Percentiles rank a stretch among this genome's conserved stretches.
These are phyloP conservation scores for Diaporthe destruens DNA, from an alignment of 2,329 filamentous ascomycete species.

Conservation along the genomic window DNA sequence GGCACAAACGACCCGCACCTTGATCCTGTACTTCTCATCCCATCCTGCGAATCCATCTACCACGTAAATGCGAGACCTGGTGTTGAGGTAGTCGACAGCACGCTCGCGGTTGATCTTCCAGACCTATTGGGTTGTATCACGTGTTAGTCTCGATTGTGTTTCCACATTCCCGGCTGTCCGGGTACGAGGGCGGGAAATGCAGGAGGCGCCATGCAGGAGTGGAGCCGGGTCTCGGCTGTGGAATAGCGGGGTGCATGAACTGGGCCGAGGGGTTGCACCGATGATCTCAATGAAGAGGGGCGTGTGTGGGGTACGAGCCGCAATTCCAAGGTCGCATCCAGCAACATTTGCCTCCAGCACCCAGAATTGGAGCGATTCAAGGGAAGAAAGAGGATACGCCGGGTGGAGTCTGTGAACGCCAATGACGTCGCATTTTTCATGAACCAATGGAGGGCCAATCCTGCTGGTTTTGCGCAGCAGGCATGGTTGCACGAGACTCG, in stretches of 20 bases:
- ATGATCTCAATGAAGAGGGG: slow-evolving; percentile 42
- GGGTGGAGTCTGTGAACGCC: neutral
- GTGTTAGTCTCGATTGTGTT: slow-evolving; percentile 46
- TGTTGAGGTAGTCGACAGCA: slow-evolving; percentile 99
- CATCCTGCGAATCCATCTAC: slow-evolving; percentile 97
- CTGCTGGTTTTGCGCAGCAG: neutral
- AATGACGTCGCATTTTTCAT: slow-evolving; percentile 42
- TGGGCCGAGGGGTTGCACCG: slow-evolving; percentile 33
- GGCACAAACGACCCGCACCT: slow-evolving; percentile 96
- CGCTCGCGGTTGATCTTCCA: slow-evolving; percentile 99
- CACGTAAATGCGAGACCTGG: slow-evolving; percentile 97
- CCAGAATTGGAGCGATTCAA: slow-evolving; percentile 21
- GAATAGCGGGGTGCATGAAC: slow-evolving; percentile 39
- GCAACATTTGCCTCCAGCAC: slow-evolving; percentile 9
- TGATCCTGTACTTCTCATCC: slow-evolving; percentile 98
- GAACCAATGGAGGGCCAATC: slow-evolving; percentile 32
- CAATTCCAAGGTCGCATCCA: slow-evolving; percentile 13
- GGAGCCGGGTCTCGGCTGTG: slow-evolving; percentile 34
- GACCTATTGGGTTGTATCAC: slow-evolving; percentile 70
- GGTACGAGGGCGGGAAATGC: slow-evolving; percentile 21
- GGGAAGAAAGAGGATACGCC: neutral
- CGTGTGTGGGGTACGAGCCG: slow-evolving; percentile 18
- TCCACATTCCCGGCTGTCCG: slow-evolving; percentile 10
- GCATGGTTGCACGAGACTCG: slow-evolving; percentile 27
- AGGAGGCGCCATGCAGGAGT: slow-evolving; percentile 38